phyloP scores from a whole-genome alignment of 805 yeast species.

The Wickerhamomyces silvicola region DNA sequence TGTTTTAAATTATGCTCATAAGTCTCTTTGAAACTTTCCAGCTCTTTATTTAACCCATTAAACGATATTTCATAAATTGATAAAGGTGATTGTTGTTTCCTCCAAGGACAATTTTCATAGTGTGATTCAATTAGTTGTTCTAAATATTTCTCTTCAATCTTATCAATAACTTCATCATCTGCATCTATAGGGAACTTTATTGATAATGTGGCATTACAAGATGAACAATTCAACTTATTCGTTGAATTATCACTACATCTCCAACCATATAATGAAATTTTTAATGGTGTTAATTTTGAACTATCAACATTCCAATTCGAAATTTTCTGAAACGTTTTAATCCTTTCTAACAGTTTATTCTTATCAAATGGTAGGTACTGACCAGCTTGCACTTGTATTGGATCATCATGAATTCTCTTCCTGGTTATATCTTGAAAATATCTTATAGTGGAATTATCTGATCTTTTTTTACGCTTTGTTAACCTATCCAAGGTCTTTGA shows the following conservation, averaged over 20 bases:
- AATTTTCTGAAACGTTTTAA: constrained; percentile 34
- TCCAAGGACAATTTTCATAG: constrained; percentile 20
- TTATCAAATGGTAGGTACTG: constrained; percentile 30
- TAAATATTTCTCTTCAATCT: constrained; percentile 9
- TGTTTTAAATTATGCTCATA: constrained; percentile 6
- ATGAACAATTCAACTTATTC: constrained; percentile 28
- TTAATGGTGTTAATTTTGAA: constrained; percentile 35
- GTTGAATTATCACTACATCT: constrained; percentile 23
- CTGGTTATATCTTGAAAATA: neutral
- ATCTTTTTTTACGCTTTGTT: too few relatives aligned
- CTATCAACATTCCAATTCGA: constrained; percentile 40
- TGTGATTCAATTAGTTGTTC: constrained; percentile 9
- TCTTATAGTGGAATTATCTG: too few relatives aligned
- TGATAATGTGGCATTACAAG: constrained; percentile 26
- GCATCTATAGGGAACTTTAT: constrained; percentile 20
- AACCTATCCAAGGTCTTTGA: too few relatives aligned
- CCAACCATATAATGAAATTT: constrained; percentile 51
- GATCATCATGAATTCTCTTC: neutral
- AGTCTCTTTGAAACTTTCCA: constrained; percentile 3
- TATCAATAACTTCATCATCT: constrained; percentile 7
- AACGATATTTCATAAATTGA: constrained; percentile 12
- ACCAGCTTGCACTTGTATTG: neutral
- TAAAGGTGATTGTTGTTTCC: constrained; percentile 13
- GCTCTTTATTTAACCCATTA: constrained; percentile 6
- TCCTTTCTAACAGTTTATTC: constrained; percentile 30